These are phyloP conservation scores for Akanthomyces dipterigenus DNA, from an alignment of 2,329 filamentous ascomycete genomes.

Conservation along the genomic window DNA sequence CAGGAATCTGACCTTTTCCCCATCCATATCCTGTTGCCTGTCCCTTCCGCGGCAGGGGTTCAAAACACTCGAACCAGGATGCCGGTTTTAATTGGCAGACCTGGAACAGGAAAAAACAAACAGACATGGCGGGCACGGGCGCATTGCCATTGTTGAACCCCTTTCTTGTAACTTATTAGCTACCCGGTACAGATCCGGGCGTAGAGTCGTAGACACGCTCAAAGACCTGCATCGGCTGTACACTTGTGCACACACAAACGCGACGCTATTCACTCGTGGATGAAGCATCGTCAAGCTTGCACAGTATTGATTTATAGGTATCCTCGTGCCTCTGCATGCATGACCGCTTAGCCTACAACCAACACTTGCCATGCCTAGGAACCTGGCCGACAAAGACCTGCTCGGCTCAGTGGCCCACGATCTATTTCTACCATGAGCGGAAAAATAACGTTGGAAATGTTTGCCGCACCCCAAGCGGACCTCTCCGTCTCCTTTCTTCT, in stretches of 20 bases:
- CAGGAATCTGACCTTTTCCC: not conserved
- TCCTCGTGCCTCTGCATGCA: too few relatives aligned
- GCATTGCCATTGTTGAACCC: not conserved
- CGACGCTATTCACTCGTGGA: not conserved
- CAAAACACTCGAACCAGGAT: not conserved
- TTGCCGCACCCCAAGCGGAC: not conserved
- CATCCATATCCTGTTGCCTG: not conserved
- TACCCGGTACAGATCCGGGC: not conserved
- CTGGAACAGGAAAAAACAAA: not conserved
- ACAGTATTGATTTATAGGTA: too few relatives aligned
- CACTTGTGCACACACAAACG: not conserved
- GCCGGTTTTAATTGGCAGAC: not conserved
- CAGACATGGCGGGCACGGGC: not conserved
- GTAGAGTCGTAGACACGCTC: too few relatives aligned
- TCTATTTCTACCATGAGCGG: not conserved
- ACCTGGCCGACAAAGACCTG: not conserved
- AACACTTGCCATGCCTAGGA: not conserved
- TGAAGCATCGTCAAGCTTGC: not conserved
- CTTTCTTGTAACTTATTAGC: not conserved
- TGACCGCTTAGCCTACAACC: not conserved
- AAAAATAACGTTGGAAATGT: not conserved
- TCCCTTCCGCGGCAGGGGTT: not conserved
- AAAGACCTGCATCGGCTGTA: not conserved
- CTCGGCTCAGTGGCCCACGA: not conserved
- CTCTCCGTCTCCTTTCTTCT: too few relatives aligned